Conservation (phyloP, 1,284 basidiomycete genomes). For the Rhodotorula mucilaginosa region DNA sequence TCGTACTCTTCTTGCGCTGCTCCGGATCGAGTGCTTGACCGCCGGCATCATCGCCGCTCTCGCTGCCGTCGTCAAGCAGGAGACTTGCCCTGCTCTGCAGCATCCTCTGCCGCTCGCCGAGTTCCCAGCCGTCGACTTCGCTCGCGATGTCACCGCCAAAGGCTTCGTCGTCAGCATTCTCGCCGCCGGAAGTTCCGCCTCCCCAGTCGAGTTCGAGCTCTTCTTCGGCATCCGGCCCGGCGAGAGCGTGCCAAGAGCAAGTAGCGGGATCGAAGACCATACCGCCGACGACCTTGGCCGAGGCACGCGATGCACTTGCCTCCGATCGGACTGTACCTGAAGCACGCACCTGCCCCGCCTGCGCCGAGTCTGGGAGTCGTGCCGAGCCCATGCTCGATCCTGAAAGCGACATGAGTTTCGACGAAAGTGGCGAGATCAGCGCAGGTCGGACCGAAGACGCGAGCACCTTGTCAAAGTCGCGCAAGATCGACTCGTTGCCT, state of each 20-base stretch:
- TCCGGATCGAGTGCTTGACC: conserved; percentile 54
- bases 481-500: conserved; percentile 84
- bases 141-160: neutral
- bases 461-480: conserved; percentile 81
- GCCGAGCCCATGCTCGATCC: conserved; percentile 6
- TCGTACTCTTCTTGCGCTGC: conserved; percentile 20
- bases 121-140: conserved; percentile 58
- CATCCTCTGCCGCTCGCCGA: conserved; percentile 72
- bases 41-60: conserved; percentile 67
- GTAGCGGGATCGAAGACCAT: conserved; percentile 93
- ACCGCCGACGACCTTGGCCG: conserved; percentile 76
- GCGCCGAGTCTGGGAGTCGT: conserved; percentile 1
- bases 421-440: conserved; percentile 81
- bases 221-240: conserved; percentile 78
- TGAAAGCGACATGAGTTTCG: conserved; percentile 9
- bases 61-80: conserved; percentile 55
- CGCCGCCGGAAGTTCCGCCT: conserved; percentile 49
- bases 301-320: conserved; percentile 30
- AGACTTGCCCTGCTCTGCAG: conserved; percentile 57
- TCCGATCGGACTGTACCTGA: neutral
- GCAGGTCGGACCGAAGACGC: conserved; percentile 86
- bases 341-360: no score
- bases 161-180: conserved; percentile 76
- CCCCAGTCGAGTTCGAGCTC: conserved; percentile 84
- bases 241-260: conserved; percentile 84